Base-by-base conservation (phyloP, 2,329 filamentous ascomycete genomes). In the Fusarium buxicola region DNA sequence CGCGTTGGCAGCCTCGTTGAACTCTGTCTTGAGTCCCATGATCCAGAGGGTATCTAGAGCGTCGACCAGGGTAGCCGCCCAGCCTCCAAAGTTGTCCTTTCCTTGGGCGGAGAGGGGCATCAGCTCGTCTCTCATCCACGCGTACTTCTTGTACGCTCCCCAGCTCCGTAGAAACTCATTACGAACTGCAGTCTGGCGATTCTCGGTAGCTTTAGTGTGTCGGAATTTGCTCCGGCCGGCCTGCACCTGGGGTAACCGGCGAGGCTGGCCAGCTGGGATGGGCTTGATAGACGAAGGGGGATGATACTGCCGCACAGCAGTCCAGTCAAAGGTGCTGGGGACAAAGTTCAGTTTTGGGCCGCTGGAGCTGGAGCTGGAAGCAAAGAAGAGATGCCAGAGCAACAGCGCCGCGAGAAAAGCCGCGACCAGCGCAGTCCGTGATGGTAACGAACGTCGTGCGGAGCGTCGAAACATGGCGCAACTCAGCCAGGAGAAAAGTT, bases 31-130 rank as follows among this genome's bases (percentile, higher is more conserved):
- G 18, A 89, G 71, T 10, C 75, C 85, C 86, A 89, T 87, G 43
- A 89, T 88, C 80, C 82, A 84, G 2, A 89, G 79, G 0, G 86
- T 87, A 55, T 89, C 86, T 38, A 89, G 75, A 0, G 81, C 76
- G 69, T 89, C 87, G 30, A 89, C 82, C 40, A 89, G 72, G 0
- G 86, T 87, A 9, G 85, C 86, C 2, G 81, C 85, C 80, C 84
- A 86, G 24, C 82, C 81, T 4, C 83, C 82, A 69, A 85, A 85
- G 1, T 75, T 75, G 54, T 83, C 79, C 58, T 78, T 82, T 10
- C 72, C 77, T 7, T 72, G 69, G 25, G 79, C 82, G 16, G 78
- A 77, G 4, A 86, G 72, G 7, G 84, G 84, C 47, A 73, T 71
- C 13, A 86, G 71, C 72, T 86, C 84, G 59, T 86, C 84, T 25